Base-by-base conservation (phyloP, 192 early-diverging fungal species). In the Backusella psychrophila region DNA sequence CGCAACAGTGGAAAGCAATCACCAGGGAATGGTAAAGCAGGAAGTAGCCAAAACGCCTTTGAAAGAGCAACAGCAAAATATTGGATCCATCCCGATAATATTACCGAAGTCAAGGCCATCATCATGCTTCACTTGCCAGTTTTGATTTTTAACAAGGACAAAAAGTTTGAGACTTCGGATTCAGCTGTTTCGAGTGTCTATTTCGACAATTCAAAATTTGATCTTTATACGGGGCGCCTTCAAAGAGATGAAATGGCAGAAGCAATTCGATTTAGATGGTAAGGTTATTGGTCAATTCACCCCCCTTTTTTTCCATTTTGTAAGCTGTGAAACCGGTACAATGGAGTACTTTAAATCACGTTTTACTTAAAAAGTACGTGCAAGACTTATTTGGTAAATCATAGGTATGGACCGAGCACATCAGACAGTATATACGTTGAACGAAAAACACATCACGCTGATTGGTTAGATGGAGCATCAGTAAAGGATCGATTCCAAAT, bases 261-360 rank as follows among this genome's bases (percentile, higher is more conserved):
- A 76, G 92, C 94, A 26, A 86, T 96, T 69, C 94, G 96, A 46
- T 75, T 96, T 77, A 90, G 96, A 33, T 97, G 95, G 94, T 97
- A 97, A 77, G 38, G 38, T 39, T 1, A 39, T 39, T 39, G 38
- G 12, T 39, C 9, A 39, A 39, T 11, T 39, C 2, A 0, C 2
- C 2, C 38, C 11, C 9, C 31, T 66, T 76, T 63, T 63, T 42
- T 66, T 17, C 12, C 15, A 8, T 66, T 67, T 67, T 67, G 6
- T 67, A 6, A 26, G 4, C 26, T 66, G 26, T 7, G 21, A 35
- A 33, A 35, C 9, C n/a, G 9, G 9, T 39, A 39, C 38, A 11
- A 39, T 11, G 9, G 8, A 39, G 9, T 39, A 39, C 9, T 39
- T 39, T 39, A 39, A 39, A 39, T 39, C 38, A 39, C 38, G 1